Percentiles rank a stretch among this genome's conserved stretches.
Conservation (phyloP, 345 rosid species). For the Murraya koenigii region DNA sequence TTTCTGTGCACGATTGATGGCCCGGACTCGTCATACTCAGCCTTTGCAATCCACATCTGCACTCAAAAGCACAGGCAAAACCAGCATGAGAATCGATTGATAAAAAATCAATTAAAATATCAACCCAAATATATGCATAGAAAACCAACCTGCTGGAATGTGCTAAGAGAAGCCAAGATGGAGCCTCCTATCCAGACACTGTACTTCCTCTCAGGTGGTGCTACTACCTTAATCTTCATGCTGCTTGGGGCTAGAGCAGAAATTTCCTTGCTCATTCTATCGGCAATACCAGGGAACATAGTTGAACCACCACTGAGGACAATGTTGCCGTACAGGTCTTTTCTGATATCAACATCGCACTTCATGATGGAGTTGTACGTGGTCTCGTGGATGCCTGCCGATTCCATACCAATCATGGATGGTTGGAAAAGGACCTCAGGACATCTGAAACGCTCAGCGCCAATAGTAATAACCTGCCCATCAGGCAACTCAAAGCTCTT, state of each 20-base stretch:
- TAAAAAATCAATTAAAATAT: background rate
- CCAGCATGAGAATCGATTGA: background rate
- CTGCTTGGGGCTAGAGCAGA: conserved; percentile 91
- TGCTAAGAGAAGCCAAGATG: conserved; percentile 89
- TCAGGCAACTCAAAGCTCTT: conserved; percentile 87
- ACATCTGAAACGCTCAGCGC: conserved; percentile 89
- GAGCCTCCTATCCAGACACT: conserved; percentile 97
- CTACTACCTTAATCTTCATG: conserved; percentile 95
- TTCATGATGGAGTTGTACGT: conserved; percentile 94
- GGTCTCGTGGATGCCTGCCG: conserved; percentile 89
- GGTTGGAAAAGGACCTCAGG: conserved; percentile 98
- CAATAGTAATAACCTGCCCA: conserved; percentile 90
- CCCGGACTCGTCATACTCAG: conserved; percentile 91
- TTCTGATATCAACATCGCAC: conserved; percentile 87
- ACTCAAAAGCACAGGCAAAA: conserved; percentile 4
- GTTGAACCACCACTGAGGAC: conserved; percentile 96
- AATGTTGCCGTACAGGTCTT: conserved; percentile 84
- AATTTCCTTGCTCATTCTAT: conserved; percentile 95
- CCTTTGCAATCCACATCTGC: conserved; percentile 97
- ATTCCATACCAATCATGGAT: conserved; percentile 94
- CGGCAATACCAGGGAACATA: conserved; percentile 88
- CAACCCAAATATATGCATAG: background rate
- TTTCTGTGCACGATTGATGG: conserved; percentile 94
- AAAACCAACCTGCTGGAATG: conserved; percentile 83
- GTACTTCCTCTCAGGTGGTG: conserved; percentile 90